These are phyloP conservation scores for Paxillus involutus DNA, from an alignment of 768 basidiomycete species.

Conservation along the genomic window DNA sequence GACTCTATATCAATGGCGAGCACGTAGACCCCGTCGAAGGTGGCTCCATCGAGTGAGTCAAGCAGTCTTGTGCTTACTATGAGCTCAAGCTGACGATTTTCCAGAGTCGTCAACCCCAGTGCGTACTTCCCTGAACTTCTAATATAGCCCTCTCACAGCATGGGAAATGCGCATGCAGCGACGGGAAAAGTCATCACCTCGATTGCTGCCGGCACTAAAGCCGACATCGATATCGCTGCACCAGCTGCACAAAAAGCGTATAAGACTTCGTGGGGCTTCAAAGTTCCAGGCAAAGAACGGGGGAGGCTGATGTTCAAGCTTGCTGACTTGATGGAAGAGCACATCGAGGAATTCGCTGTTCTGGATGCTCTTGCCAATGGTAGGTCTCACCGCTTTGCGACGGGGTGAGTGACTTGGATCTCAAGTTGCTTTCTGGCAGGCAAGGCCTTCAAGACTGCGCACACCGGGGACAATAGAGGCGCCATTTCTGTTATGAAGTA, in stretches of 20 bases:
- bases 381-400: too few relatives aligned
- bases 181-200: conserved; percentile 59
- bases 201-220: conserved; percentile 52
- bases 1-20: conserved; percentile 66
- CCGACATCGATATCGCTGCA: conserved; percentile 74
- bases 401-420: too few relatives aligned
- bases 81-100: background rate
- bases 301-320: conserved; percentile 25
- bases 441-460: too few relatives aligned
- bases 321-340: too few relatives aligned
- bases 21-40: conserved; percentile 49
- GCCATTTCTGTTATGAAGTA: too few relatives aligned
- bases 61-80: background rate
- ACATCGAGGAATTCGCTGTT: too few relatives aligned
- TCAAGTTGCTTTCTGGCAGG: too few relatives aligned
- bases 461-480: too few relatives aligned
- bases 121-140: conserved; percentile 6
- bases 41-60: conserved; percentile 61
- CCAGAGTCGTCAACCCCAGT: conserved; percentile 58
- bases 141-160: background rate
- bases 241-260: conserved; percentile 54
- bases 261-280: conserved; percentile 64
- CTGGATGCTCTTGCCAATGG: too few relatives aligned
- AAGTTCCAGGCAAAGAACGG: conserved; percentile 48
- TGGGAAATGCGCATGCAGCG: conserved; percentile 33